Percentiles rank a stretch among this genome's conserved stretches.
Conservation (phyloP, 305 asterid genomes). For the Withania somnifera region DNA sequence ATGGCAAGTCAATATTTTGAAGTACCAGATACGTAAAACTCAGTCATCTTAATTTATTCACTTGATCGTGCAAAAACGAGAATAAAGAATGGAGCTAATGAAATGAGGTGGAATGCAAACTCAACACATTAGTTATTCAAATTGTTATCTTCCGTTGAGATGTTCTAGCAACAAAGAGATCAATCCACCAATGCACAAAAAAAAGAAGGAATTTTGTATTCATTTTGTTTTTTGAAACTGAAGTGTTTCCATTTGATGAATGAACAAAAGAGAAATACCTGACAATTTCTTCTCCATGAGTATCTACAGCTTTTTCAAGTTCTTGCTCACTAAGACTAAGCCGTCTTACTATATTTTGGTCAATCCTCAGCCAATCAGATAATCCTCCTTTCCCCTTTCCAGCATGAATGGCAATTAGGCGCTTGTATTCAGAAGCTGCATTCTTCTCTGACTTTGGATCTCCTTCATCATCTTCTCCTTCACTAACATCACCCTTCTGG, state of each 20-base stretch:
- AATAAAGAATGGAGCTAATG: neutral
- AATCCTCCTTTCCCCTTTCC: conserved; percentile 88
- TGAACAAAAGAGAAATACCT: conserved; percentile 27
- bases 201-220: neutral
- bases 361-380: conserved; percentile 58
- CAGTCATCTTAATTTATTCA: neutral
- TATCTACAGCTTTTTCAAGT: conserved; percentile 43
- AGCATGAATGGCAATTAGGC: conserved; percentile 77
- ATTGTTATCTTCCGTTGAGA: neutral
- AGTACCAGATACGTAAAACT: neutral
- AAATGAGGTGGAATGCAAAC: neutral
- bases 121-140: neutral
- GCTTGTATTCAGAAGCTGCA: conserved; percentile 47
- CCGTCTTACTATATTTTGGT: conserved; percentile 65
- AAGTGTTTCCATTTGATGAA: neutral
- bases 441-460: conserved; percentile 27
- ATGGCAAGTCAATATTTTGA: neutral
- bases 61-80: neutral
- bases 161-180: neutral
- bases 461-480: conserved; percentile 34
- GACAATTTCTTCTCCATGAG: conserved; percentile 43
- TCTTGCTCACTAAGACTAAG: conserved; percentile 81
- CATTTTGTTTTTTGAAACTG: too few relatives aligned
- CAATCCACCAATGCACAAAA: neutral
- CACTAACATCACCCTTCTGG: conserved; percentile 33